A percentile compares a stretch with the other conserved stretches of the same genome.
Evolutionary conservation across 495 filamentous ascomycete species (phyloP).

Genomic region (Articulospora tetracladia): DNA sequence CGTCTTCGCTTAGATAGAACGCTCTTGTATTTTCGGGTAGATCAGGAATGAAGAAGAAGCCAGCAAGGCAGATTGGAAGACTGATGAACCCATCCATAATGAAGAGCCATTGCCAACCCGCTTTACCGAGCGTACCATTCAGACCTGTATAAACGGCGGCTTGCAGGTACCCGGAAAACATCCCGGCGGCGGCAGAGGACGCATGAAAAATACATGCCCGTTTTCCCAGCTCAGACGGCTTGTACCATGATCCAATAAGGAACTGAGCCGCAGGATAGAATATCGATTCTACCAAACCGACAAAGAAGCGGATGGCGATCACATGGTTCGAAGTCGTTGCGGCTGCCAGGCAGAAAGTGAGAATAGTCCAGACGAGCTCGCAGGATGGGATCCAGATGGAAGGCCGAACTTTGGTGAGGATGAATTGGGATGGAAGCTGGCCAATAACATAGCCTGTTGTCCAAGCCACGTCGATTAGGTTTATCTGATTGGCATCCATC

Average conservation of each 20-base stretch:
- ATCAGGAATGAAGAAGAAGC: slow-evolving; percentile 55
- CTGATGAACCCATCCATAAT: slow-evolving; percentile 42
- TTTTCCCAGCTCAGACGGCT: slow-evolving; percentile 58
- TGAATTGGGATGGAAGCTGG: slow-evolving; percentile 55
- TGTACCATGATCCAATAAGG: slow-evolving; percentile 59
- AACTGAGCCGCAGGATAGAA: slow-evolving; percentile 50
- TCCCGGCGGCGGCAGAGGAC: slow-evolving; percentile 43
- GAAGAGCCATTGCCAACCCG: slow-evolving; percentile 66
- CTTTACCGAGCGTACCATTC: slow-evolving; percentile 44
- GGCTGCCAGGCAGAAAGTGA: slow-evolving; percentile 47
- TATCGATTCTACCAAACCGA: slow-evolving; percentile 52
- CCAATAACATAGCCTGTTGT: slow-evolving; percentile 60
- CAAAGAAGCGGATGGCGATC: slow-evolving; percentile 58
- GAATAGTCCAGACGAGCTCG: slow-evolving; percentile 49
- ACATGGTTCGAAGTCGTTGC: slow-evolving; percentile 46
- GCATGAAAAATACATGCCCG: slow-evolving; percentile 49
- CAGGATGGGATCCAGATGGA: slow-evolving; percentile 57
- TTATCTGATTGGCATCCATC: slow-evolving; percentile 53
- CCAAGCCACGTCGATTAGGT: slow-evolving; percentile 54
- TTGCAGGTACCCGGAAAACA: slow-evolving; percentile 51
- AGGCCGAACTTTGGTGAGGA: slow-evolving; percentile 52
- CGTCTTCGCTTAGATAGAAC: slow-evolving; percentile 42
- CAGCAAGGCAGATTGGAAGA: slow-evolving; percentile 53
- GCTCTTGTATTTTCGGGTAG: slow-evolving; percentile 50
- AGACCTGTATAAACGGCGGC: slow-evolving; percentile 48